Conservation (phyloP, 78 protist genomes). For the slime mould (Dictyostelium discoideum) region DNA sequence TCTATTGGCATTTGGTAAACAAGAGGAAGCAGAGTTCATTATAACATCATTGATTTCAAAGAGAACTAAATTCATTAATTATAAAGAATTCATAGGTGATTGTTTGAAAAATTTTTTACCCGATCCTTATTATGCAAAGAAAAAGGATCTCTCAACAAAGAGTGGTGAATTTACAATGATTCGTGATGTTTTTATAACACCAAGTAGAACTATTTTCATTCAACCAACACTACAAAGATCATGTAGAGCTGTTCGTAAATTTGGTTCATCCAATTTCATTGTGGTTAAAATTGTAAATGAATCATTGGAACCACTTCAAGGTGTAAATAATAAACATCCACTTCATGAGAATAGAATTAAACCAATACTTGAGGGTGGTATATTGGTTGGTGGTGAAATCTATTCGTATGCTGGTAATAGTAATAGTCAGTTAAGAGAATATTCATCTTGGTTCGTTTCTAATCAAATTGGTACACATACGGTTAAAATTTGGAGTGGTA, state of each 20-base stretch:
- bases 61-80: not conserved
- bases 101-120: not conserved
- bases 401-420: not conserved
- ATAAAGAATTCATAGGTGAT: not conserved
- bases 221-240: not conserved
- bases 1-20: not conserved
- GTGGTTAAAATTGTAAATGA: conserved; percentile 31
- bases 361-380: not conserved
- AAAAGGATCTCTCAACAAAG: not conserved
- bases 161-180: not conserved
- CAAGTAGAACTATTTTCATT: not conserved
- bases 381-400: not conserved
- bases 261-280: conserved; percentile 1
- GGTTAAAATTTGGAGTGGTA: not conserved
- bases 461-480: not conserved
- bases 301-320: not conserved
- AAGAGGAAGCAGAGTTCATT: not conserved
- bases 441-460: not conserved
- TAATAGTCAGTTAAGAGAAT: not conserved
- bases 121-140: not conserved
- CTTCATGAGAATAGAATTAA: not conserved
- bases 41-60: not conserved
- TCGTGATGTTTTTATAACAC: conserved; percentile 23
- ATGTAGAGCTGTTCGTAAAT: conserved; percentile 12
- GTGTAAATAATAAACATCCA: conserved; percentile 1